Base-by-base conservation (phyloP, 176 grass and related monocot species). In the Elaeis guineensis region DNA sequence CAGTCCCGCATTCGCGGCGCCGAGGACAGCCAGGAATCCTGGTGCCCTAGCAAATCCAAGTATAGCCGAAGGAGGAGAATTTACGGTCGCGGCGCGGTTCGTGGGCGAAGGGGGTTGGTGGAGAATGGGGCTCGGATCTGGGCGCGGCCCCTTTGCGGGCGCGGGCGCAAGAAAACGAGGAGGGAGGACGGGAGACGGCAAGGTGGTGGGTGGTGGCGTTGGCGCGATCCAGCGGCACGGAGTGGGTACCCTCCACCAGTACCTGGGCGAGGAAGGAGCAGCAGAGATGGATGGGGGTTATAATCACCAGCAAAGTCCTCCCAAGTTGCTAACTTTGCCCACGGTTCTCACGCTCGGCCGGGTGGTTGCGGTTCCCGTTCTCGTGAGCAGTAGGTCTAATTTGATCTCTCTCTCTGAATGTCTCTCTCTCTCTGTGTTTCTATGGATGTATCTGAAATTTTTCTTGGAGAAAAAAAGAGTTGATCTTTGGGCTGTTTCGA, bases 291-390 rank as follows among this genome's bases (percentile, higher is more conserved):
- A 91, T 54, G 76, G 78, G 8, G 22, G 73, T 53, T 59, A 70
- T 50, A 85, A 85, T 24, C 64, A 76, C 2, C 24, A 61, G 7
- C 15, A 52, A 1, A 44, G 35, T 30, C 57, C 75, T 5, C 61
- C 62, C 9, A 77, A 64, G 72, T 64, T 99, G 74, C 79, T 99
- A 51, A 99, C 88, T 62, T 78, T 99, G 18, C 94, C 94, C 59
- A 99, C 94, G 16, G 57, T 99, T 17, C 84, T 99, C 22, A 99
- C 94, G 50, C 88, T 93, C 59, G 85, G 94, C 20, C 79, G 94
- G 63, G 88, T 99, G 2, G 88, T 74, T 17, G 88, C 94, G 11
- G 94, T 99, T 69, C 94, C 94, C 9, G 61, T 99, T 52, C 85
- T 99, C 53, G 81, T 89, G 57, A 79, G 82, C 77, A 93, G 94